Percentiles rank a stretch among this genome's conserved stretches.
These are phyloP conservation scores for Paramecium primaurelia DNA, from an alignment of 73 alveolate species.

Conservation along the genomic window DNA sequence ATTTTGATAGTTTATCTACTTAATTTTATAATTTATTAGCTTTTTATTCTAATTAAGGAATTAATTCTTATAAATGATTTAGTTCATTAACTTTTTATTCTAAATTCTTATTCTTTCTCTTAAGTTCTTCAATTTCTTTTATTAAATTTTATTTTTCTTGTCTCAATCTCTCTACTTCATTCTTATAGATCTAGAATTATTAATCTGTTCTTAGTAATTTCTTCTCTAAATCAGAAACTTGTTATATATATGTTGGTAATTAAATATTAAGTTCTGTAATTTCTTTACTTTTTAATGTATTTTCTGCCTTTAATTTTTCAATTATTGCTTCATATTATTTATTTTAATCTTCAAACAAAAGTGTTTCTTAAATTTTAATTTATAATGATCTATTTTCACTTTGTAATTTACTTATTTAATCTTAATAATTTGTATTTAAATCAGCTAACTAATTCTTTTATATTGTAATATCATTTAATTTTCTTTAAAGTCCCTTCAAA, in stretches of 20 bases:
- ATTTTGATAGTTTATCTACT: not conserved
- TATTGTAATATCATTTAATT: not conserved
- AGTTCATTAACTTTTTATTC: not conserved
- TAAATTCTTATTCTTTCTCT: not conserved
- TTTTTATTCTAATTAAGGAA: slow-evolving; percentile 21
- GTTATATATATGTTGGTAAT: not conserved
- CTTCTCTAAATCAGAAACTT: not conserved
- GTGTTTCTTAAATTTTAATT: not conserved
- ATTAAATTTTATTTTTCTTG: not conserved
- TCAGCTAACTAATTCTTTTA: not conserved
- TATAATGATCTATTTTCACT: not conserved
- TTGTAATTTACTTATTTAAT: not conserved
- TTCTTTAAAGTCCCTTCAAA: not conserved
- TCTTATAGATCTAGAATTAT: not conserved
- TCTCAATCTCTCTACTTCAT: slow-evolving; percentile 29
- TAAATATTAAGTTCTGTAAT: not conserved
- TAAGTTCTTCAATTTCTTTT: not conserved
- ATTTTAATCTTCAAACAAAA: not conserved
- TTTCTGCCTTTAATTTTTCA: not conserved
- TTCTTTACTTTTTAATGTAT: slow-evolving; percentile 3
- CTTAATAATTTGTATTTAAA: not conserved
- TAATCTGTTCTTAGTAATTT: not conserved
- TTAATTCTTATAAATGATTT: not conserved
- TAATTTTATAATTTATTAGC: not conserved
- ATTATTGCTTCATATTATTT: not conserved